These are phyloP conservation scores for Taiozyma sp. DNA, from an alignment of 1,139 yeast species.

Conservation along the genomic window DNA sequence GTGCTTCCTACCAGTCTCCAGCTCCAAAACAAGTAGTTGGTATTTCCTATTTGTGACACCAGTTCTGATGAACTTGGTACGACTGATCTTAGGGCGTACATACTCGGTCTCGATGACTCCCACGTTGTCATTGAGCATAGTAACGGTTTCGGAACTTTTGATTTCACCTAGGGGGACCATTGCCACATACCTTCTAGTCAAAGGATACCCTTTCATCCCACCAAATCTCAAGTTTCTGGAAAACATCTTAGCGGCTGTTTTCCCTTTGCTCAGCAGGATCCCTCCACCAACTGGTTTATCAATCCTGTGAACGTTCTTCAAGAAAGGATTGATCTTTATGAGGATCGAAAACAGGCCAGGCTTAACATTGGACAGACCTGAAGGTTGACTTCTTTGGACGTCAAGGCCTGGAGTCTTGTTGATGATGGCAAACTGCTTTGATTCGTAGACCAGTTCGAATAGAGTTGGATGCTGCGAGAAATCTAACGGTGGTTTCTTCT, in stretches of 20 bases:
- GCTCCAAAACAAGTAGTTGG: slow-evolving; percentile 28
- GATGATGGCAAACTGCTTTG: slow-evolving; percentile 13
- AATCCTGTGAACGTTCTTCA: slow-evolving; percentile 31
- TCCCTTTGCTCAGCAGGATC: slow-evolving; percentile 28
- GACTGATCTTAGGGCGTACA: neutral
- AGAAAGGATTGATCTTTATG: slow-evolving; percentile 8
- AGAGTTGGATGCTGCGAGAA: neutral
- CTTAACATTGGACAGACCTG: neutral
- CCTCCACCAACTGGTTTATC: slow-evolving; percentile 37
- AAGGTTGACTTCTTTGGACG: slow-evolving; percentile 5
- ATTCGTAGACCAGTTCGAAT: slow-evolving; percentile 10
- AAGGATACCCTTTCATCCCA: slow-evolving; percentile 29
- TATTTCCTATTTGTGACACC: neutral
- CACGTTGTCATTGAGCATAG: slow-evolving; percentile 8
- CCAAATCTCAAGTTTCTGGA: slow-evolving; percentile 27
- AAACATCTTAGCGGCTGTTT: slow-evolving; percentile 28
- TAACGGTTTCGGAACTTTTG: slow-evolving; percentile 3
- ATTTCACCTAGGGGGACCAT: neutral
- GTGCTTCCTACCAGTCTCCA: slow-evolving; percentile 41
- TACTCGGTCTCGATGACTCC: slow-evolving; percentile 13
- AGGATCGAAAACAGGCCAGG: slow-evolving; percentile 12
- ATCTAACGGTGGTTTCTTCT: neutral
- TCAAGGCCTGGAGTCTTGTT: slow-evolving; percentile 19
- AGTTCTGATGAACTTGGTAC: neutral
- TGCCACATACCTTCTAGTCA: slow-evolving; percentile 23